A percentile compares a stretch with the other conserved stretches of the same genome.
These are phyloP conservation scores for Ceratobasidium sp. DNA, from an alignment of 1,284 basidiomycete species.

Conservation along the genomic window DNA sequence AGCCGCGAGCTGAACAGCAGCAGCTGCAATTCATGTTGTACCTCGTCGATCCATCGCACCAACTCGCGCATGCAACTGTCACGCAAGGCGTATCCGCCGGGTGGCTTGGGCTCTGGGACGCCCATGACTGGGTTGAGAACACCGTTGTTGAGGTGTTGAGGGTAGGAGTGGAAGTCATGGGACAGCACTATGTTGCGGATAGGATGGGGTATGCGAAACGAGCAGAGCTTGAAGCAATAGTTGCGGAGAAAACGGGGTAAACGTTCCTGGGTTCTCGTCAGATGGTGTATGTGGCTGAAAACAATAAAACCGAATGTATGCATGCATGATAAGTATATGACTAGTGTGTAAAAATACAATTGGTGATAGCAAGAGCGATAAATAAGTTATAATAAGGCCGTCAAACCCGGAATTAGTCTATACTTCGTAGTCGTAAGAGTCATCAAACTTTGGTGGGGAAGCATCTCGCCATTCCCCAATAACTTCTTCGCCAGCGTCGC, in stretches of 20 bases:
- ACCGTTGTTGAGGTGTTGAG: slow-evolving; percentile 86
- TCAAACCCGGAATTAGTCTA: background rate
- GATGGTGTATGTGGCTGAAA: background rate
- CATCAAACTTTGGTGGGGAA: slow-evolving; percentile 18
- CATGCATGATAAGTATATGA: slow-evolving; percentile 22
- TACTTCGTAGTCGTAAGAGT: slow-evolving; percentile 29
- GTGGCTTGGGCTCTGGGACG: slow-evolving; percentile 91
- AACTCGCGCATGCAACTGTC: slow-evolving; percentile 78
- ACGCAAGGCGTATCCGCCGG: slow-evolving; percentile 83
- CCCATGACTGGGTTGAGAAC: slow-evolving; percentile 95
- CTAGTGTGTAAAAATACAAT: slow-evolving; percentile 21
- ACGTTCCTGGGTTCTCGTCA: background rate
- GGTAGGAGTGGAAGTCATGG: slow-evolving; percentile 84
- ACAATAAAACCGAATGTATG: slow-evolving; percentile 16
- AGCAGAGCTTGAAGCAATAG: slow-evolving; percentile 31
- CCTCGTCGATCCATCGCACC: slow-evolving; percentile 84
- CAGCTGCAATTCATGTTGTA: slow-evolving; percentile 89
- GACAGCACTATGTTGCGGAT: slow-evolving; percentile 86
- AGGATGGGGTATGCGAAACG: slow-evolving; percentile 78
- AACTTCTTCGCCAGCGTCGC: slow-evolving; percentile 9
- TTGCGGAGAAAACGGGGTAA: slow-evolving; percentile 22
- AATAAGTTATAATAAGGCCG: slow-evolving; percentile 25
- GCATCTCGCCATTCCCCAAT: slow-evolving; percentile 31
- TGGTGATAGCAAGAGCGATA: background rate
- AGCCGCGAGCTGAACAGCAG: slow-evolving; percentile 54